A percentile compares a stretch with the other conserved stretches of the same genome.
Conservation (phyloP, 139 green algal genomes). For the Nannochloris sp. region DNA sequence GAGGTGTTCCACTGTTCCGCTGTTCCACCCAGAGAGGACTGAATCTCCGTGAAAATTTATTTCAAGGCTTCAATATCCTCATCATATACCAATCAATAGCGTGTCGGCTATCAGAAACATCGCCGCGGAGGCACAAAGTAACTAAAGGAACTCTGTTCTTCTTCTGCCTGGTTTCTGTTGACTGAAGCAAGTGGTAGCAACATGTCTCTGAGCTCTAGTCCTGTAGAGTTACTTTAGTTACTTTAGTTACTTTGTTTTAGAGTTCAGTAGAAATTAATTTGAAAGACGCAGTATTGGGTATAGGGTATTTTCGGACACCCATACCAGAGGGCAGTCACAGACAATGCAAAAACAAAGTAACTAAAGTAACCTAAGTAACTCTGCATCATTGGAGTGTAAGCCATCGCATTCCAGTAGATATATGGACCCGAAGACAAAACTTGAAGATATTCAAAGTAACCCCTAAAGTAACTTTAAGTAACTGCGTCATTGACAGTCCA, state of each 20-base stretch:
- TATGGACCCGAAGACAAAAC: not conserved
- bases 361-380: conserved; percentile 2
- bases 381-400: conserved; percentile 5
- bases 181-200: not conserved
- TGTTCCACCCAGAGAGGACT: not conserved
- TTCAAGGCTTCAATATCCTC: not conserved
- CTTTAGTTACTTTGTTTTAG: conserved; percentile 1
- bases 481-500: conserved; percentile 3
- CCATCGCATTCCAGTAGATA: not conserved
- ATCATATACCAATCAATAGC: not conserved
- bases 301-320: not conserved
- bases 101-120: conserved; percentile 1
- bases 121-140: conserved; percentile 1
- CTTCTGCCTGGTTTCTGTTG: not conserved
- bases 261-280: not conserved
- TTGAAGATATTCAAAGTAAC: not conserved
- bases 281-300: too few species aligned
- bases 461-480: conserved; percentile 1
- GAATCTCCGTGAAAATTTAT: not conserved
- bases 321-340: not conserved
- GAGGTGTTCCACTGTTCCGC: conserved; percentile 2
- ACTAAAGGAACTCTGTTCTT: conserved; percentile 2
- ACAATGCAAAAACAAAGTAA: not conserved
- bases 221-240: not conserved
- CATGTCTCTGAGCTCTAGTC: not conserved